These are phyloP conservation scores for Penicillium sp. DNA, from an alignment of 2,329 filamentous ascomycete species.

Conservation along the genomic window DNA sequence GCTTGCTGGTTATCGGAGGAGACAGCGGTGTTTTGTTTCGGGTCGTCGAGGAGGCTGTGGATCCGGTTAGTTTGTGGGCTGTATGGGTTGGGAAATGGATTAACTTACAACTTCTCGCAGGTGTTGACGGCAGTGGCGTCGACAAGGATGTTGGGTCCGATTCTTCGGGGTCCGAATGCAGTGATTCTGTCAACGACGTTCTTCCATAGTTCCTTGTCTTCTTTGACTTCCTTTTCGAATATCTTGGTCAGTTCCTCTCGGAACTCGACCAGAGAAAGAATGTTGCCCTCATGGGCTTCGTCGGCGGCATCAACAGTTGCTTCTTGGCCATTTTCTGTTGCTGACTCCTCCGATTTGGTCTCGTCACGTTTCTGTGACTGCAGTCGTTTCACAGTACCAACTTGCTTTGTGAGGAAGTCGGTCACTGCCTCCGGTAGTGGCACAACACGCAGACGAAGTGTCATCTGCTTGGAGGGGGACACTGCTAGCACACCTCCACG, in stretches of 20 bases:
- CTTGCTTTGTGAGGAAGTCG: slow-evolving; percentile 80
- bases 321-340: slow-evolving; percentile 42
- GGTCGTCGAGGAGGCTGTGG: slow-evolving; percentile 39
- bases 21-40: slow-evolving; percentile 29
- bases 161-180: slow-evolving; percentile 84
- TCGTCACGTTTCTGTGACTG: slow-evolving; percentile 68
- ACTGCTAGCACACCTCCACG: slow-evolving; percentile 74
- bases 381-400: slow-evolving; percentile 73
- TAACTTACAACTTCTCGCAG: slow-evolving; percentile 69
- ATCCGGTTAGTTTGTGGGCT: slow-evolving; percentile 2
- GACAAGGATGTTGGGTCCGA: slow-evolving; percentile 85
- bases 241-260: slow-evolving; percentile 64
- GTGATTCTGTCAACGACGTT: slow-evolving; percentile 75
- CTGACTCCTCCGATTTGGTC: slow-evolving; percentile 38
- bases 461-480: slow-evolving; percentile 84
- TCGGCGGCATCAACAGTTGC: slow-evolving; percentile 53
- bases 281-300: slow-evolving; percentile 59
- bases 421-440: slow-evolving; percentile 78
- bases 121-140: slow-evolving; percentile 74
- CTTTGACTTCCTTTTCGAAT: slow-evolving; percentile 70
- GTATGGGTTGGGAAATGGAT: neutral
- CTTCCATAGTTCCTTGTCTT: slow-evolving; percentile 74
- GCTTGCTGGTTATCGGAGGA: slow-evolving; percentile 27
- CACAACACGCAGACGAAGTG: slow-evolving; percentile 71
- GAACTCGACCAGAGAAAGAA: slow-evolving; percentile 73